A percentile compares a stretch with the other conserved stretches of the same genome.
These are phyloP conservation scores for Phytophthora meadii DNA, from an alignment of 352 stramenopile genomes.

Conservation along the genomic window DNA sequence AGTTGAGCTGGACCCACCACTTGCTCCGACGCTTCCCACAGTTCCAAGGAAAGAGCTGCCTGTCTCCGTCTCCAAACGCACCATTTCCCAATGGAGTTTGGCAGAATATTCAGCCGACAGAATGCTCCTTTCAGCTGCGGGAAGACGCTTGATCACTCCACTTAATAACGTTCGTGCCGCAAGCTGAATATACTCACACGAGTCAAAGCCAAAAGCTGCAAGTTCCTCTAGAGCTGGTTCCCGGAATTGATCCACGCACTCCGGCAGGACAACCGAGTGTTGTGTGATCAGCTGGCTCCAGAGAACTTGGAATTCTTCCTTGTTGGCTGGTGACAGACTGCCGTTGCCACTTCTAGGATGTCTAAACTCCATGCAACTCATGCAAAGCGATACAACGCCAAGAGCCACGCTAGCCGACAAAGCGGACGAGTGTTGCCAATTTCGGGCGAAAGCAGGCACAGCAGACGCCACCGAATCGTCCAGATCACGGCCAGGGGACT, in stretches of 20 bases:
- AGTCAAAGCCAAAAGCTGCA: slow-evolving; percentile 78
- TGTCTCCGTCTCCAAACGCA: slow-evolving; percentile 72
- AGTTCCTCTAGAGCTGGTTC: slow-evolving; percentile 80
- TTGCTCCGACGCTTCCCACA: slow-evolving; percentile 23
- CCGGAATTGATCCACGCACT: slow-evolving; percentile 69
- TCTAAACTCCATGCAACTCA: slow-evolving; percentile 87
- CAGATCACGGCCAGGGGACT: background rate
- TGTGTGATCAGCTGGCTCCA: slow-evolving; percentile 90
- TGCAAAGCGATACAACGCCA: slow-evolving; percentile 77
- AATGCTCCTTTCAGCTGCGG: slow-evolving; percentile 43
- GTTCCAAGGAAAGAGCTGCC: slow-evolving; percentile 41
- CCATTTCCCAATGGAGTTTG: slow-evolving; percentile 83
- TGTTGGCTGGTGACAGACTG: slow-evolving; percentile 47
- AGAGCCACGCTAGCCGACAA: slow-evolving; percentile 73
- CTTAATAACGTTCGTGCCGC: slow-evolving; percentile 73
- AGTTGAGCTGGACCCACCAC: slow-evolving; percentile 13
- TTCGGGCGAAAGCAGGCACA: slow-evolving; percentile 50
- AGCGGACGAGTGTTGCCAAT: slow-evolving; percentile 82
- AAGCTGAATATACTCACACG: slow-evolving; percentile 79
- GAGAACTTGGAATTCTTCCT: slow-evolving; percentile 85
- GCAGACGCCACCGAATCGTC: background rate
- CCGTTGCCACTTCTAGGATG: slow-evolving; percentile 43
- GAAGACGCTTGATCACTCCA: slow-evolving; percentile 80
- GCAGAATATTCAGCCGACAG: slow-evolving; percentile 79
- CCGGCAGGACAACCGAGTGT: slow-evolving; percentile 80